phyloP scores from a whole-genome alignment of 306 rosid species.

The Pyrus bretschneideri region DNA sequence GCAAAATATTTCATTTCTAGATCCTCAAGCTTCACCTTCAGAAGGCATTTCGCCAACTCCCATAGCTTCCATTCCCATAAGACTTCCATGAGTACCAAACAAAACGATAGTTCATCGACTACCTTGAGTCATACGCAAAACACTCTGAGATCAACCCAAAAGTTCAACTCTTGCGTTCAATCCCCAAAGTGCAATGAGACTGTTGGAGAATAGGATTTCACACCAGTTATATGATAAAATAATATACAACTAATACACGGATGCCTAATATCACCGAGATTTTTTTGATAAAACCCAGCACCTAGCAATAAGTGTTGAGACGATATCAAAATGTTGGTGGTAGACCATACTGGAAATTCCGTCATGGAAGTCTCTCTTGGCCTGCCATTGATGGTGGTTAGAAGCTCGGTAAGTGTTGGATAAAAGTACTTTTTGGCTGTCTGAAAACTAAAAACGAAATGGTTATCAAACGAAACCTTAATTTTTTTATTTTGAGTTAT shows the following conservation, averaged over 20 bases:
- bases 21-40: slow-evolving; percentile 80
- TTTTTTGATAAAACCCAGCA: no score
- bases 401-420: slow-evolving; percentile 56
- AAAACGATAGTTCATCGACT: slow-evolving; percentile 58
- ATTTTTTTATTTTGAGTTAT: background rate
- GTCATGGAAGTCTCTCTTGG: slow-evolving; percentile 90
- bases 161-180: slow-evolving; percentile 63
- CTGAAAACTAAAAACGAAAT: no score
- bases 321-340: slow-evolving; percentile 59
- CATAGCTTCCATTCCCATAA: slow-evolving; percentile 63
- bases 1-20: no score
- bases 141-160: slow-evolving; percentile 46
- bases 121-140: slow-evolving; percentile 57
- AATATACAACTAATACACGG: no score
- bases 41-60: slow-evolving; percentile 75
- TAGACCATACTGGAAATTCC: slow-evolving; percentile 52
- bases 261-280: no score
- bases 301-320: no score
- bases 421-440: background rate
- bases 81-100: slow-evolving; percentile 77
- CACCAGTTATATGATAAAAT: slow-evolving; percentile 8
- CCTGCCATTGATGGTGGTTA: slow-evolving; percentile 68
- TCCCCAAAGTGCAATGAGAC: slow-evolving; percentile 55
- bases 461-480: background rate
- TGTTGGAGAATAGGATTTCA: slow-evolving; percentile 68